phyloP scores from a whole-genome alignment of 192 early-diverging fungal genomes.

The Coemansia sp. region DNA sequence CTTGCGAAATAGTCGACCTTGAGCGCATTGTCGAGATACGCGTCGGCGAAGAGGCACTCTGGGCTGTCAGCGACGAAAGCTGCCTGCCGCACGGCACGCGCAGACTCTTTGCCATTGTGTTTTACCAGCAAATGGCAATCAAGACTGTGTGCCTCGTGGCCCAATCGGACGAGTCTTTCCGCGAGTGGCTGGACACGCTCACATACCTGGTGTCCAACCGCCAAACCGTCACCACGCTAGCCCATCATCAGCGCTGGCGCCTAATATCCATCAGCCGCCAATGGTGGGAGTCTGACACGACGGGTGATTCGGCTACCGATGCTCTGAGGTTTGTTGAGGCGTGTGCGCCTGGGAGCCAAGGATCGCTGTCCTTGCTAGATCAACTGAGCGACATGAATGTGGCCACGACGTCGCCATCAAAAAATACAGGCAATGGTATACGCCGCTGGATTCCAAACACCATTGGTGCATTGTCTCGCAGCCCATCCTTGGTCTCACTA shows the following conservation, averaged over 20 bases:
- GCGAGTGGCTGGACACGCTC: conserved; percentile 44
- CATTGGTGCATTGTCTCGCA: background rate
- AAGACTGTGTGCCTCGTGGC: conserved; percentile 43
- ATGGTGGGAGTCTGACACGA: conserved; percentile 41
- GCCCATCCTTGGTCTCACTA: background rate
- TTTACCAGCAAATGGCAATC: conserved; percentile 31
- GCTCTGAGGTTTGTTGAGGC: conserved; percentile 27
- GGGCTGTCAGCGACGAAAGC: conserved; percentile 39
- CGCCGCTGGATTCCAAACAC: background rate
- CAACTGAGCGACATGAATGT: background rate
- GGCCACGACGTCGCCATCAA: background rate
- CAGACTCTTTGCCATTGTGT: conserved; percentile 46
- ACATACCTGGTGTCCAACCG: conserved; percentile 25
- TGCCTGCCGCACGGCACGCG: conserved; percentile 38
- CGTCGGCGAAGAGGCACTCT: conserved; percentile 41
- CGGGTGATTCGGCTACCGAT: conserved; percentile 40
- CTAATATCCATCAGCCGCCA: conserved; percentile 38
- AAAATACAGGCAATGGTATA: background rate
- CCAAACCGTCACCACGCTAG: conserved; percentile 23
- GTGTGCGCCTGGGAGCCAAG: background rate
- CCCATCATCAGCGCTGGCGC: conserved; percentile 39
- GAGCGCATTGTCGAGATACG: conserved; percentile 50
- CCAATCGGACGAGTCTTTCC: conserved; percentile 25
- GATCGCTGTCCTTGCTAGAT: background rate
- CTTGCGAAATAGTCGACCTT: conserved; percentile 39